A percentile compares a stretch with the other conserved stretches of the same genome.
These are phyloP conservation scores for Candida koratica DNA, from an alignment of 805 yeast species.

Conservation along the genomic window DNA sequence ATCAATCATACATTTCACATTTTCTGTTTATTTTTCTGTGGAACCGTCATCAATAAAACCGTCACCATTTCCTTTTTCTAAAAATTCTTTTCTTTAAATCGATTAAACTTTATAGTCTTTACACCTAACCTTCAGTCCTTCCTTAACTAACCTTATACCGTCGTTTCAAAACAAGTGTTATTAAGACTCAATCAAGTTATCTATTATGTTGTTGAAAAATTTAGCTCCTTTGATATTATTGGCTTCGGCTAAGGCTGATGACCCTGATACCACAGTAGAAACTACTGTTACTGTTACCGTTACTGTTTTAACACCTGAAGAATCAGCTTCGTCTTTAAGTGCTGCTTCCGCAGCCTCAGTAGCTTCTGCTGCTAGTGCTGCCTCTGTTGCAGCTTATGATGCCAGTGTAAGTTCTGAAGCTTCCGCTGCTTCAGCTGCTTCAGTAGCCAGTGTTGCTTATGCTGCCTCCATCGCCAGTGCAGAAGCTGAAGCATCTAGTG, in stretches of 20 bases:
- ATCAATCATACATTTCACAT: neutral
- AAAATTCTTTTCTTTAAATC: conserved; percentile 18
- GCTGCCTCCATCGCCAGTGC: conserved; percentile 11
- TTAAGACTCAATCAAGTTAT: neutral
- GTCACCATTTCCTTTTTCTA: conserved; percentile 13
- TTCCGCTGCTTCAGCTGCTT: conserved; percentile 10
- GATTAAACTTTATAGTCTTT: conserved; percentile 4
- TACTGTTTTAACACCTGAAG: conserved; percentile 45
- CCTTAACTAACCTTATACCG: conserved; percentile 4
- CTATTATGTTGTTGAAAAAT: conserved; percentile 16
- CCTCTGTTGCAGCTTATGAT: conserved; percentile 6
- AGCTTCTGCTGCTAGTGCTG: conserved; percentile 16
- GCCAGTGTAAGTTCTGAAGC: conserved; percentile 10
- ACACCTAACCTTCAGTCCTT: conserved; percentile 8
- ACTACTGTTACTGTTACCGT: conserved; percentile 45
- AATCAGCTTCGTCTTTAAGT: conserved; percentile 31
- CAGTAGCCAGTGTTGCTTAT: conserved; percentile 6
- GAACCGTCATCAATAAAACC: conserved; percentile 7
- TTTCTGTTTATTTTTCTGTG: neutral
- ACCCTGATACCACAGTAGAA: conserved; percentile 39
- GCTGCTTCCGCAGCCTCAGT: conserved; percentile 16
- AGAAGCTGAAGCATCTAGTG: conserved; percentile 7
- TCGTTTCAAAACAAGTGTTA: conserved; percentile 1
- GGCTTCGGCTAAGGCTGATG: conserved; percentile 18
- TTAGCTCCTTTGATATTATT: conserved; percentile 16